Base-by-base conservation (phyloP, 495 filamentous ascomycete species). In the Xylaria bambusicola region DNA sequence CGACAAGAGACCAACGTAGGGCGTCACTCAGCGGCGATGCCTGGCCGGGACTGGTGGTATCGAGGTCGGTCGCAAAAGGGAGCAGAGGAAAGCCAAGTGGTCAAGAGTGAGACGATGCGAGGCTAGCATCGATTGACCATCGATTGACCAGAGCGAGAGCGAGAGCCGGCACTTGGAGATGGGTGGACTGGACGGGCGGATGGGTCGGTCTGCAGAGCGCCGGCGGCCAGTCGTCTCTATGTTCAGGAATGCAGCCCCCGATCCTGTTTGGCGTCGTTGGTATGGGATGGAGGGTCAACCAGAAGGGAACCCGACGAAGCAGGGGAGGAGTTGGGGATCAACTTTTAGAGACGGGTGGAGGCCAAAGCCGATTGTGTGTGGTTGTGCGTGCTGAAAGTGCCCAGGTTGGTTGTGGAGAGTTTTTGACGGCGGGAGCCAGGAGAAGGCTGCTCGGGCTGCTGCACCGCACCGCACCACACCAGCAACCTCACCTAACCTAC, bases 331-430 rank as follows among this genome's bases (percentile, higher is more conserved):
- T 45, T 35, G 41, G 47, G 47, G 17, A 40, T 15, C n/a, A 38
- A 51, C 33, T 56, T 47, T 56, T 47, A 18, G 29, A 47, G 53
- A 56, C 46, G 53, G 35, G 46, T 51, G 56, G 56, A 58, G 56
- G 56, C 56, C 56, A 58, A 58, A 10, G 50, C 41, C 50, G 21
- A 35, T 44, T 44, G 49, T 41, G 50, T 53, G 35, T 38, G 20
- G 7, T 50, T 40, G 56, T 58, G 55, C 47, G 55, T 36, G 24
- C 35, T 57, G 54, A 21, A 41, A 57, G 44, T 29, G n/a, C n/a
- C n/a, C n/a, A n/a, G n/a, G n/a, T n/a, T n/a, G 53, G 26, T 45
- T 56, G 55, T 57, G 55, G 55, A 57, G 55, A 38, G 50, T n/a
- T n/a, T n/a, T 27, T 51, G 49, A 52, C 29, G 49, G 49, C 49